phyloP scores from a whole-genome alignment of 305 asterid species.

The Ilex paraguariensis region DNA sequence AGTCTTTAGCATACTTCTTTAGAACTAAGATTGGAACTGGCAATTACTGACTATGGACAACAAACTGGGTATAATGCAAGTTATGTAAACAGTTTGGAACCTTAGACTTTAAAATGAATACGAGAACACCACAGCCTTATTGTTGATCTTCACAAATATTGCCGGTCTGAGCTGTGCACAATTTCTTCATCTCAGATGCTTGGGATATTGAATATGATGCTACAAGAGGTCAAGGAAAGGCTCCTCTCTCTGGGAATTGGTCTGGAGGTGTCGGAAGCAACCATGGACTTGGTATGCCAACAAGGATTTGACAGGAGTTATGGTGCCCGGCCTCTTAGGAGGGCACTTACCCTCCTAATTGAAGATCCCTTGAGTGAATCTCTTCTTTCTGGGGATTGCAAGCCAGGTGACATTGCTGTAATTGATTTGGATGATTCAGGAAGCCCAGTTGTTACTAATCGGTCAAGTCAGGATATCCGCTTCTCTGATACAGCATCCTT shows the following conservation, averaged over 20 bases:
- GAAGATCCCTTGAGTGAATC: conserved; percentile 87
- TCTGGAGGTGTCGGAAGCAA: conserved; percentile 75
- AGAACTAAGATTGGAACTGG: too few species aligned
- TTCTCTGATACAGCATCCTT: conserved; percentile 57
- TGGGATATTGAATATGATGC: conserved; percentile 70
- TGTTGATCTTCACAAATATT: too few species aligned
- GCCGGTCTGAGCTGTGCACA: neutral
- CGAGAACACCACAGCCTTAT: too few species aligned
- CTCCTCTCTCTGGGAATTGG: conserved; percentile 57
- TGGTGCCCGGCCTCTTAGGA: conserved; percentile 91
- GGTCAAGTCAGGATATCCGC: conserved; percentile 42
- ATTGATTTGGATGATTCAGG: conserved; percentile 71
- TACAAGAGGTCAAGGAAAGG: conserved; percentile 70
- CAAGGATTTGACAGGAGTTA: conserved; percentile 90
- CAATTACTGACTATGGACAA: too few species aligned
- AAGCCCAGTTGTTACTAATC: conserved; percentile 56
- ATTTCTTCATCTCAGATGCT: conserved; percentile 54
- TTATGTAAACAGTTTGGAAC: too few species aligned
- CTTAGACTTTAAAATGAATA: too few species aligned
- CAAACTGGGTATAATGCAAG: too few species aligned
- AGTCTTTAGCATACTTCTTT: too few species aligned
- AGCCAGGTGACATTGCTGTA: conserved; percentile 66
- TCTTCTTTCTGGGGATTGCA: conserved; percentile 61
- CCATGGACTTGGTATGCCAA: conserved; percentile 66
- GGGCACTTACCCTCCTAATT: conserved; percentile 70